Evolutionary conservation across 2,329 filamentous ascomycete genomes (phyloP), one percentile per base, ranked within the genome.

Genomic region (Trichoderma sp.): DNA sequence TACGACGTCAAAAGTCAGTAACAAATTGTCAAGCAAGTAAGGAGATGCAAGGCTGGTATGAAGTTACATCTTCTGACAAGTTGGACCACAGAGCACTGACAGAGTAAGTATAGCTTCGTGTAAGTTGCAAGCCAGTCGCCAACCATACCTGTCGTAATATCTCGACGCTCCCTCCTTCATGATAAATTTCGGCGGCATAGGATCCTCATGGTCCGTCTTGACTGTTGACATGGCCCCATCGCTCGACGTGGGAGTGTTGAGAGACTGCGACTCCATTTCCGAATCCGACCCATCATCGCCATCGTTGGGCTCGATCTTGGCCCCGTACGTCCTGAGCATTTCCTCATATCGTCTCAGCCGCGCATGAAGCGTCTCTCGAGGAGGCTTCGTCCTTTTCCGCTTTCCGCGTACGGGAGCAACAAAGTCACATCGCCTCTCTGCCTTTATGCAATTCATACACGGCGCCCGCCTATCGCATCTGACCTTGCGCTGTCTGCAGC

Each of bases 121-220:
- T 26, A 32, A n/a, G 54, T 34, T 28, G 28, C n/a, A 8, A 32
- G 13, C 32, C 54, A 21, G 10, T 13, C 11, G 32, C 10, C 18
- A 16, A 32, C 37, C 37, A 56, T 66, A 66, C 61, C 61, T 66
- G 21, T 66, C 61, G 26, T 56, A 66, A 5, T 66, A 66, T 56
- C 61, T 56, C 24, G 61, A 66, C 6, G 61, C 24, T 2, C 61
- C 61, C 32, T 66, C 61, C 13, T 66, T 66, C 24, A 56, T 56
- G 26, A 66, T 46, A 26, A 66, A 54, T 28, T 66, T 66, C 11
- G 61, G 61, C 30, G 61, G 51, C 18, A 55, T 55, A 18, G 28
- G 21, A 6, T 63, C 59, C 4, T 54, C 46, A 21, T 5, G 14
- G 14, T 54, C 21, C 24, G 13, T 54, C 51, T 49, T 13, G n/a